Evolutionary conservation across 2,329 filamentous ascomycete species (phyloP).

Genomic region (Penicillium sp.): DNA sequence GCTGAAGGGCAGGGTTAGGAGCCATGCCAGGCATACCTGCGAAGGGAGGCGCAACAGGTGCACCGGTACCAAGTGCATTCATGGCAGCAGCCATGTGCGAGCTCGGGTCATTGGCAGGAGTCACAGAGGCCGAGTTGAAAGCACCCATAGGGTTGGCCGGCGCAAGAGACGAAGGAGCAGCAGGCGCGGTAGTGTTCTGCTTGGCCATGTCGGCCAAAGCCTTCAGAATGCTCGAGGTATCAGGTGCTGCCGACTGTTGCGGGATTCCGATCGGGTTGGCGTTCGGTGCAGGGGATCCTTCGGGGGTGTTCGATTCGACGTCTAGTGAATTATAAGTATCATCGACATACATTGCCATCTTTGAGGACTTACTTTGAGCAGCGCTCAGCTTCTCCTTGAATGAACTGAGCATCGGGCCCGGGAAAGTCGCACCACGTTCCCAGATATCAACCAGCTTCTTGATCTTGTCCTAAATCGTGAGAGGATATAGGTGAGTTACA

Average conservation of each 20-base stretch:
- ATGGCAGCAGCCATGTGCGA: constrained; percentile 55
- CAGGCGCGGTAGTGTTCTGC: constrained; percentile 60
- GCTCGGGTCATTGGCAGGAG: constrained; percentile 45
- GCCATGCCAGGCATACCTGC: constrained; percentile 45
- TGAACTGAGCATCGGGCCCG: constrained; percentile 69
- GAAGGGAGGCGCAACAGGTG: constrained; percentile 47
- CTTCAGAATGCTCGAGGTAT: constrained; percentile 68
- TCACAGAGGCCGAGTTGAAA: constrained; percentile 49
- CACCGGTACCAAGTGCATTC: constrained; percentile 47
- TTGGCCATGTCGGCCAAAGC: constrained; percentile 78
- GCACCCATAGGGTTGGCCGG: constrained; percentile 49
- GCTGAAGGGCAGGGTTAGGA: constrained; percentile 37
- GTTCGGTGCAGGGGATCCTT: constrained; percentile 50
- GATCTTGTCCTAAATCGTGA: constrained; percentile 79
- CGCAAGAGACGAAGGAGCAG: constrained; percentile 36
- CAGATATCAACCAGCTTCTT: constrained; percentile 94
- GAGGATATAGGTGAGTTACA: constrained; percentile 49
- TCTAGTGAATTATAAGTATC: constrained; percentile 48
- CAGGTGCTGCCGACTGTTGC: constrained; percentile 45
- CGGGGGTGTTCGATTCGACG: constrained; percentile 67
- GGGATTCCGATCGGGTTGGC: constrained; percentile 40
- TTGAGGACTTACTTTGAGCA: constrained; percentile 61
- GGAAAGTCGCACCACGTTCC: constrained; percentile 94
- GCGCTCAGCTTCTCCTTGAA: constrained; percentile 79
- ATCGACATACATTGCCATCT: not conserved